Evolutionary conservation across 805 yeast species (phyloP).

Genomic region (Komagataella populi): DNA sequence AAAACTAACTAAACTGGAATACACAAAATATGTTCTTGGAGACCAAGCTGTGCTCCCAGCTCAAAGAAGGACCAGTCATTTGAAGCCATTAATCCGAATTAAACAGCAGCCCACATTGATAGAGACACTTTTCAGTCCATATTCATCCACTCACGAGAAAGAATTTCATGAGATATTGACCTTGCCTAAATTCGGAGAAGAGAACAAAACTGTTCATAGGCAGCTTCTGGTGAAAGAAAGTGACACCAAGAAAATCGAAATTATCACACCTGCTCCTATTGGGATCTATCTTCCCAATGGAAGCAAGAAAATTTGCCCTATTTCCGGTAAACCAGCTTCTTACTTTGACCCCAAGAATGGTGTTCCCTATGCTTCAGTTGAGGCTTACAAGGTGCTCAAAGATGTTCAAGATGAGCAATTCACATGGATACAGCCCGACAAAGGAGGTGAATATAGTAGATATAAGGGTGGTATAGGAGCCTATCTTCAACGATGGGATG

Average conservation of each 20-base stretch:
- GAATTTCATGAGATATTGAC: slow-evolving; percentile 28
- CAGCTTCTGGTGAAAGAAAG: slow-evolving; percentile 29
- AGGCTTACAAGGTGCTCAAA: slow-evolving; percentile 53
- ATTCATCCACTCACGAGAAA: slow-evolving; percentile 1
- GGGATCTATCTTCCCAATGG: slow-evolving; percentile 66
- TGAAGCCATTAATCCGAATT: slow-evolving; percentile 28
- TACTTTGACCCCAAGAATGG: slow-evolving; percentile 85
- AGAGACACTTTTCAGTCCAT: slow-evolving; percentile 6
- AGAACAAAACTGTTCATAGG: slow-evolving; percentile 23
- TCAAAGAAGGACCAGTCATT: slow-evolving; percentile 36
- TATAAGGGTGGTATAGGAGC: slow-evolving; percentile 23
- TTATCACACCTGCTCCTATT: slow-evolving; percentile 59
- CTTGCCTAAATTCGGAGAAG: slow-evolving; percentile 54
- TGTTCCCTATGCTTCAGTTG: slow-evolving; percentile 74
- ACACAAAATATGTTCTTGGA: slow-evolving; percentile 44
- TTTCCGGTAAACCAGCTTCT: slow-evolving; percentile 67
- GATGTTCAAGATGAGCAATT: slow-evolving; percentile 41
- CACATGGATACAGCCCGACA: slow-evolving; percentile 36
- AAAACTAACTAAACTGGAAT: slow-evolving; percentile 14
- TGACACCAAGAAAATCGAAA: slow-evolving; percentile 30
- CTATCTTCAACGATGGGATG: slow-evolving; percentile 23
- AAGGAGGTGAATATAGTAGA: slow-evolving; percentile 25
- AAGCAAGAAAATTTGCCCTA: slow-evolving; percentile 50
- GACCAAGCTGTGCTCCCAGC: slow-evolving; percentile 38
- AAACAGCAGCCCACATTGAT: slow-evolving; percentile 1